These are phyloP conservation scores for Septoria linicola DNA, from an alignment of 2,329 filamentous ascomycete genomes.

Conservation along the genomic window DNA sequence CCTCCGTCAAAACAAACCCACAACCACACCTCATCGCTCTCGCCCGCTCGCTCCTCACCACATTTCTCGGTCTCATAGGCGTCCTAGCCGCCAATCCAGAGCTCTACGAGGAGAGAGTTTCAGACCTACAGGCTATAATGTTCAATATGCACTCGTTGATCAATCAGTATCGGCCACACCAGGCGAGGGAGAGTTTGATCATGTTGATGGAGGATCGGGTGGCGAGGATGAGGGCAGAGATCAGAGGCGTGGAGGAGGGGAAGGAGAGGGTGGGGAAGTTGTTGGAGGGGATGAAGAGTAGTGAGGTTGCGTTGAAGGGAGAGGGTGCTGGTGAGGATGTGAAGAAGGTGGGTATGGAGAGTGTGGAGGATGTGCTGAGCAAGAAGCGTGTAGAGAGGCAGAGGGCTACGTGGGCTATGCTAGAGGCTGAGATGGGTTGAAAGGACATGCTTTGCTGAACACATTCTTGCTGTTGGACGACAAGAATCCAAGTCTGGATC, in stretches of 20 bases:
- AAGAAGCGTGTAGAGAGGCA: constrained; percentile 31
- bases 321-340: background rate
- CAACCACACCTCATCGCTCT: constrained; percentile 65
- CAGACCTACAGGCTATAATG: constrained; percentile 76
- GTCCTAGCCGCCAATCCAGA: constrained; percentile 64
- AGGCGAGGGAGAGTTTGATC: constrained; percentile 84
- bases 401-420: constrained; percentile 39
- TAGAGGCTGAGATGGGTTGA: constrained; percentile 38
- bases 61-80: constrained; percentile 82
- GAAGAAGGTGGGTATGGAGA: background rate
- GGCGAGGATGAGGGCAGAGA: constrained; percentile 69
- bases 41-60: constrained; percentile 79
- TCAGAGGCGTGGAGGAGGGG: constrained; percentile 64
- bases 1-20: constrained; percentile 44
- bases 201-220: constrained; percentile 83
- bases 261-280: constrained; percentile 71
- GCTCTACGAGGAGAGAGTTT: constrained; percentile 67
- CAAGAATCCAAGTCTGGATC: too few relatives aligned
- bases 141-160: constrained; percentile 91
- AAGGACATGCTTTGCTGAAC: background rate
- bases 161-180: constrained; percentile 91
- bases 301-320: constrained; percentile 27
- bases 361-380: constrained; percentile 23
- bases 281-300: constrained; percentile 60
- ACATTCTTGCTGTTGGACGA: too few relatives aligned